Conservation (phyloP, 2,329 filamentous ascomycete species). For the Microascus cirrosus region DNA sequence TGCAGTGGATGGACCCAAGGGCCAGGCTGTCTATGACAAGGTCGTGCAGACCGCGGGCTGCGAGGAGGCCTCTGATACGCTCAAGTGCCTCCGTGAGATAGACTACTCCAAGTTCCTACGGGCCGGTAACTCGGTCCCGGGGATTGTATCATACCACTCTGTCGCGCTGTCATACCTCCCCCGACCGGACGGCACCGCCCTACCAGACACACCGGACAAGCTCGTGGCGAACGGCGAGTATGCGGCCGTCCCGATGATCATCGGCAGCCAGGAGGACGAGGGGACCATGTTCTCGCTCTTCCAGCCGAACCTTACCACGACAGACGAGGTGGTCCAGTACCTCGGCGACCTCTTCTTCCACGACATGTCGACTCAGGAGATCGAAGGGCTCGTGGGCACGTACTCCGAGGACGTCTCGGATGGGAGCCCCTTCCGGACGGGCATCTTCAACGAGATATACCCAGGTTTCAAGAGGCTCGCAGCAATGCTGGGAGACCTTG, state of each 20-base stretch:
- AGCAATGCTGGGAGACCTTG: constrained; percentile 52
- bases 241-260: constrained; percentile 48
- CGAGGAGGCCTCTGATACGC: constrained; percentile 29
- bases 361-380: constrained; percentile 20
- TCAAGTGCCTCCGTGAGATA: constrained; percentile 43
- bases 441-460: constrained; percentile 46
- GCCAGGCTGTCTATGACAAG: constrained; percentile 41
- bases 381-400: constrained; percentile 37
- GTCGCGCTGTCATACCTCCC: constrained; percentile 52
- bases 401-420: constrained; percentile 34
- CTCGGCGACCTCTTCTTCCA: constrained; percentile 38
- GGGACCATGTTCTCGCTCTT: constrained; percentile 52
- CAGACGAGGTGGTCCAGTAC: constrained; percentile 39
- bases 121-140: constrained; percentile 47
- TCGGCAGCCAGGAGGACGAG: constrained; percentile 56
- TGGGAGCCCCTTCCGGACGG: constrained; percentile 50
- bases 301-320: constrained; percentile 46
- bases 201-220: constrained; percentile 41
- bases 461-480: constrained; percentile 54
- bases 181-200: constrained; percentile 43
- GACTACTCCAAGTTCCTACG: constrained; percentile 39
- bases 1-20: constrained; percentile 42
- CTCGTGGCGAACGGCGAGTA: constrained; percentile 35
- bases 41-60: constrained; percentile 44
- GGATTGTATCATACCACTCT: constrained; percentile 41